Evolutionary conservation across 2,329 filamentous ascomycete genomes (phyloP), one percentile per base, ranked within the genome.

Genomic region (Fusarium robinianum): DNA sequence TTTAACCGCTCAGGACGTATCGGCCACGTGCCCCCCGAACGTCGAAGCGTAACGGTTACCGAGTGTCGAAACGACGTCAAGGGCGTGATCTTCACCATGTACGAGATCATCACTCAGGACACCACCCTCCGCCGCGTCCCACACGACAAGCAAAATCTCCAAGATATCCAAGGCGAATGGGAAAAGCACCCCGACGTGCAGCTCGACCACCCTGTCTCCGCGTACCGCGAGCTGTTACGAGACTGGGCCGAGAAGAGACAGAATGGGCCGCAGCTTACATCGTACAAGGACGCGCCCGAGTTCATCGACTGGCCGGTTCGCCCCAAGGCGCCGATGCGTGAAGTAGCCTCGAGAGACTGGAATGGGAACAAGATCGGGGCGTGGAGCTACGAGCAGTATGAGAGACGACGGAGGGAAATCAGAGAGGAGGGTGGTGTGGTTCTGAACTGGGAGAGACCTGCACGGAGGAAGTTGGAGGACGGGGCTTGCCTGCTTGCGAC

Each of bases 51-150:
- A n/a, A 22, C 39, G 1, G 55, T 55, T 14, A 16, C 7, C 1
- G 37, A 56, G 8, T 41, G 51, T 3, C 56, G 63, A 4, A 58
- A 67, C 31, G 69, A 71, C 40, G 50, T 67, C 8, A 64, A 63
- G 12, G 66, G 65, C 4, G 63, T 67, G 8, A 39, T 67, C 6
- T 70, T 69, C 43, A 67, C 67, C 2, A 17, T 63, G 1, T 70
- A 71, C 47, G 68, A 70, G 48, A 61, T 71, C 14, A 69, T 71
- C 24, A 71, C 67, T 11, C 45, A 58, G 6, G 61, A 70, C 29
- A 17, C 48, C 2, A 21, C 29, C 18, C 41, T 63, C 9, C 58
- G 61, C 11, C 23, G 21, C 3, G 38, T 60, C 5, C 49, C 51
- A 8, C 55, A 58, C 39, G 51, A 62, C 7, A 43, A 69, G 8